Conservation (phyloP, 805 yeast genomes). For the Saturnispora galanensis region DNA sequence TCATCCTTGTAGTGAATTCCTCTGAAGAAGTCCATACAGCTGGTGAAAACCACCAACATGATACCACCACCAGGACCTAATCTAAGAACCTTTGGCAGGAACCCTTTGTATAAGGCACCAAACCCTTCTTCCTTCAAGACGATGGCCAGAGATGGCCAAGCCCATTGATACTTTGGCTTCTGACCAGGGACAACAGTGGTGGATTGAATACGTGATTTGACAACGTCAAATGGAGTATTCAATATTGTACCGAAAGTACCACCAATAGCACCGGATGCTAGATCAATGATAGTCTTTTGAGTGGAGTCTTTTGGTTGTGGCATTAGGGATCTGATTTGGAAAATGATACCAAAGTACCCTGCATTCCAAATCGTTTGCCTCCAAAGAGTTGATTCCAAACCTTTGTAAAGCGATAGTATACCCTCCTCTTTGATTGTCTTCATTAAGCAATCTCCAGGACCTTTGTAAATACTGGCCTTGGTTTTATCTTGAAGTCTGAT, state of each 20-base stretch:
- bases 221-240: slow-evolving; percentile 96
- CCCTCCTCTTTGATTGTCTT: slow-evolving; percentile 72
- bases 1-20: slow-evolving; percentile 30
- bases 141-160: slow-evolving; percentile 64
- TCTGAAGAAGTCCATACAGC: slow-evolving; percentile 90
- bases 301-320: slow-evolving; percentile 66
- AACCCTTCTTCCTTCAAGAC: slow-evolving; percentile 89
- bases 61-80: slow-evolving; percentile 99
- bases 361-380: slow-evolving; percentile 97
- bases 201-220: slow-evolving; percentile 90
- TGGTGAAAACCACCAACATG: slow-evolving; percentile 89
- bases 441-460: slow-evolving; percentile 73
- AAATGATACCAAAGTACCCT: slow-evolving; percentile 92
- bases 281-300: slow-evolving; percentile 75
- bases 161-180: slow-evolving; percentile 84
- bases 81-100: slow-evolving; percentile 93
- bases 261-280: slow-evolving; percentile 90
- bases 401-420: slow-evolving; percentile 74
- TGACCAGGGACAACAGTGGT: slow-evolving; percentile 59
- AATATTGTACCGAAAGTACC: slow-evolving; percentile 94
- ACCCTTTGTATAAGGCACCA: slow-evolving; percentile 86
- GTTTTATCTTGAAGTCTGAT: slow-evolving; percentile 90
- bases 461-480: slow-evolving; percentile 44
- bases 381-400: slow-evolving; percentile 95
- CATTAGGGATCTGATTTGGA: slow-evolving; percentile 69